These are phyloP conservation scores for Penicillium macrosclerotiorum DNA, from an alignment of 495 filamentous ascomycete genomes.

Conservation along the genomic window DNA sequence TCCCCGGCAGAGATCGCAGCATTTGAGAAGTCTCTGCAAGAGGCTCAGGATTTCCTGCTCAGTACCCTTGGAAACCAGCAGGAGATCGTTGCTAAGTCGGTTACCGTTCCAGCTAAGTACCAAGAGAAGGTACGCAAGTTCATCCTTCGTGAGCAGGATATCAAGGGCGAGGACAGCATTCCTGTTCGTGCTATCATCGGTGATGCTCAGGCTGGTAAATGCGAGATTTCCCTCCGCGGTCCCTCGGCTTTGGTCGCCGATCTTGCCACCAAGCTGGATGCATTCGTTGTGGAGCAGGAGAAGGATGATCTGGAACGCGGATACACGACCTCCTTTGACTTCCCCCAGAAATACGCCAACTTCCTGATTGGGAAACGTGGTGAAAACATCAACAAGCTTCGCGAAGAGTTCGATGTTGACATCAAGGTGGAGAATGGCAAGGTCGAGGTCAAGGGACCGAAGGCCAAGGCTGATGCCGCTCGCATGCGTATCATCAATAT, in stretches of 20 bases:
- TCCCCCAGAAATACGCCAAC: conserved; percentile 90
- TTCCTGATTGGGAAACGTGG: conserved; percentile 89
- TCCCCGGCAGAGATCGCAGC: conserved; percentile 56
- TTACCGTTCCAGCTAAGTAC: conserved; percentile 75
- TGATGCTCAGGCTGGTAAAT: conserved; percentile 40
- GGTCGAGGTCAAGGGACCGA: conserved; percentile 69
- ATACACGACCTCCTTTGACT: conserved; percentile 81
- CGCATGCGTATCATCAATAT: conserved; percentile 72
- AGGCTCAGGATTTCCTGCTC: conserved; percentile 70
- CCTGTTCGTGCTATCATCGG: conserved; percentile 67
- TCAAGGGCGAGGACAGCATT: conserved; percentile 61
- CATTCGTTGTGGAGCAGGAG: conserved; percentile 80
- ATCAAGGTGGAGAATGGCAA: conserved; percentile 80
- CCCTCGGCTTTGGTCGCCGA: conserved; percentile 67
- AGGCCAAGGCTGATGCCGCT: conserved; percentile 78
- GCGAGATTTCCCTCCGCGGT: conserved; percentile 69
- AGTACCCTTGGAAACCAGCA: conserved; percentile 69
- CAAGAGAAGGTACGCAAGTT: conserved; percentile 77
- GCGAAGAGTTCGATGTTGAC: conserved; percentile 95
- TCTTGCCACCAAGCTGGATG: conserved; percentile 63
- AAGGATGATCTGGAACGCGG: conserved; percentile 86
- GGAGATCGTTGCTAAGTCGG: conserved; percentile 59
- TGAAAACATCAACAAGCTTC: conserved; percentile 91
- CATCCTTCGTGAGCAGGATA: conserved; percentile 72
- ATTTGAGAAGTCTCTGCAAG: conserved; percentile 67